Evolutionary conservation across 139 green algal genomes (phyloP), one percentile per base, ranked within the genome.

Genomic region (Diplosphaera chodatii): DNA sequence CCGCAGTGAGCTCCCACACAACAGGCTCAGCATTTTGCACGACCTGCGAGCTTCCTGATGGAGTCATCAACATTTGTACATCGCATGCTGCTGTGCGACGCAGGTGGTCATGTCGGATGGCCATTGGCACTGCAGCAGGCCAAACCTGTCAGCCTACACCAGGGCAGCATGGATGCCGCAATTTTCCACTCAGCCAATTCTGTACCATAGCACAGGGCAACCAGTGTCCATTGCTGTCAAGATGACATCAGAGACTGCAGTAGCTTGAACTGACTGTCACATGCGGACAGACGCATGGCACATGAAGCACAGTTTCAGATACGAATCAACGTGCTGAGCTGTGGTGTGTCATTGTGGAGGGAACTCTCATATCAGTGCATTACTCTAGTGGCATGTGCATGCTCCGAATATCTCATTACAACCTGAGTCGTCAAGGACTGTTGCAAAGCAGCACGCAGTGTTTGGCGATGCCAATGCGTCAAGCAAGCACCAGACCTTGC

Each of bases 131-230:
- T 33, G 40, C 74, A 84, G 79, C 63, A 40, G 71, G 3, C 32
- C 72, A 4, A 84, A 84, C 56, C 30, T 27, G n/a, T 77, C 40
- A 15, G 31, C 18, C n/a, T 70, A 71, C 48, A 33, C 59, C 15
- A 64, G 79, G 29, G 22, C 72, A n/a, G 76, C 71, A 15, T 84
- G 76, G 76, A 84, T 84, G 79, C 79, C 79, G 1, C 79, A 84
- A 55, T 84, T 83, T 13, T 72, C 67, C 2, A 63, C 64, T 18
- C 2, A 30, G 6, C 67, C 71, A 6, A 75, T 84, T 21, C 22
- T 22, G 10, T 64, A 41, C 32, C n/a, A 16, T 0, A 25, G 15
- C 0, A 32, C 23, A 15, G 66, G 70, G 2, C 20, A 20, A 3
- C 67, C 41, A 4, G 64, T 80, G 20, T 28, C 64, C 22, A 37